Evolutionary conservation across 306 rosid genomes (phyloP).

Genomic region (Ziziphus jujuba): DNA sequence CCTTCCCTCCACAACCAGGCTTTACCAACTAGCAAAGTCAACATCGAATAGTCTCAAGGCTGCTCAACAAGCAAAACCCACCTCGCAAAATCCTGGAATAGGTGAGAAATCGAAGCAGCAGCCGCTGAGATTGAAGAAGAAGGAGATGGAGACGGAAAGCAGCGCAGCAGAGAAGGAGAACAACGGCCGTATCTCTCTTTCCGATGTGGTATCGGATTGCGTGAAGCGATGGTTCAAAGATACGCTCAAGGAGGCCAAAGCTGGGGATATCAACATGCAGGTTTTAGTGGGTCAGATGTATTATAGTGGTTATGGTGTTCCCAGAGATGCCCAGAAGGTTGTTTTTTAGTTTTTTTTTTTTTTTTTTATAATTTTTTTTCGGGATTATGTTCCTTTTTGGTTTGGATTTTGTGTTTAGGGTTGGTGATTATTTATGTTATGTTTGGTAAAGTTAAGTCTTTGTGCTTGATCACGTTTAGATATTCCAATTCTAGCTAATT

Average conservation of each 20-base stretch:
- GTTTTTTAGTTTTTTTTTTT: neutral
- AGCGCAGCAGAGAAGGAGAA: conserved; percentile 38
- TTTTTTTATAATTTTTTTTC: neutral
- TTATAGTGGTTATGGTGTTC: conserved; percentile 79
- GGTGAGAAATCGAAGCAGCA: conserved; percentile 21
- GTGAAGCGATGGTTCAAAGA: conserved; percentile 92
- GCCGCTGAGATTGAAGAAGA: conserved; percentile 25
- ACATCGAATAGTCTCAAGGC: conserved; percentile 9
- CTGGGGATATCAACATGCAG: conserved; percentile 91
- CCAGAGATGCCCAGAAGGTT: conserved; percentile 88
- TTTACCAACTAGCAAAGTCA: conserved; percentile 5
- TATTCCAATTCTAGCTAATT: neutral
- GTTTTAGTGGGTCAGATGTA: conserved; percentile 94
- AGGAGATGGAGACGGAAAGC: conserved; percentile 66
- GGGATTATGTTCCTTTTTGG: neutral
- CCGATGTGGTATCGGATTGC: conserved; percentile 85
- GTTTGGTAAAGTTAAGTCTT: neutral
- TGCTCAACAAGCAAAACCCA: conserved; percentile 11
- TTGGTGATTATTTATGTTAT: neutral
- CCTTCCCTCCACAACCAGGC: conserved; percentile 13
- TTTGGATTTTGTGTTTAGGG: conserved; percentile 5
- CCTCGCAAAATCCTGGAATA: conserved; percentile 16
- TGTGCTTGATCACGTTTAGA: conserved; percentile 9
- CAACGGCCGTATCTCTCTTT: conserved; percentile 55
- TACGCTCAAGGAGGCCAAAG: conserved; percentile 79